A percentile compares a stretch with the other conserved stretches of the same genome.
Conservation (phyloP, 306 rosid species). For the Albizia julibrissin region DNA sequence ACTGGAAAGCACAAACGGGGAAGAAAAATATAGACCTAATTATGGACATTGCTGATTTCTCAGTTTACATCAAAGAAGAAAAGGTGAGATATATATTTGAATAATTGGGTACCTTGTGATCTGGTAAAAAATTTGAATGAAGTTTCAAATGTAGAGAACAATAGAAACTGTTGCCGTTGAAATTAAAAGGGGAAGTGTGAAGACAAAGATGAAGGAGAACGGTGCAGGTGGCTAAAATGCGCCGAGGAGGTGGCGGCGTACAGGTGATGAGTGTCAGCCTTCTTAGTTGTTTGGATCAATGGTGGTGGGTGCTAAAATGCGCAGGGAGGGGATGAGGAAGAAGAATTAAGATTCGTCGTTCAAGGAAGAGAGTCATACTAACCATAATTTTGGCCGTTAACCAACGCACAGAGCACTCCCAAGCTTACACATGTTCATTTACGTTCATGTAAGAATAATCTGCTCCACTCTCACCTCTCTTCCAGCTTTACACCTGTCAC, state of each 20-base stretch:
- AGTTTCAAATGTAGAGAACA: not conserved
- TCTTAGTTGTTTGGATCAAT: not conserved
- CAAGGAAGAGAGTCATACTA: not conserved
- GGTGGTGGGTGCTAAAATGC: conserved; percentile 3
- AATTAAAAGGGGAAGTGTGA: conserved; percentile 6
- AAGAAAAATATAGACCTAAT: not conserved
- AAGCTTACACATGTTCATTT: not conserved
- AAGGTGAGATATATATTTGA: conserved; percentile 3
- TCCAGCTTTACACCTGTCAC: not conserved
- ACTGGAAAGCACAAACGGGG: not conserved
- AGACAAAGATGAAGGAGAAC: not conserved
- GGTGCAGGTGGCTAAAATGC: not conserved
- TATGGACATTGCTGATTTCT: not conserved
- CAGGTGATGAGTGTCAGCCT: not conserved
- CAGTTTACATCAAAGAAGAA: not conserved
- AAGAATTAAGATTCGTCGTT: not conserved
- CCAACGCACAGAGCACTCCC: not conserved
- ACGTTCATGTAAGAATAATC: not conserved
- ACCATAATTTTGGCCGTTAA: not conserved
- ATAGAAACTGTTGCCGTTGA: conserved; percentile 36
- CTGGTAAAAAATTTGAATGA: not conserved
- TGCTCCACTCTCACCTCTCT: not conserved
- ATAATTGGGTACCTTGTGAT: conserved; percentile 19
- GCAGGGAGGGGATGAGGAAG: not conserved
- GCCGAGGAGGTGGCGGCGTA: not conserved